A percentile compares a stretch with the other conserved stretches of the same genome.
Conservation (phyloP, 345 rosid species). For the Clausena lansium region DNA sequence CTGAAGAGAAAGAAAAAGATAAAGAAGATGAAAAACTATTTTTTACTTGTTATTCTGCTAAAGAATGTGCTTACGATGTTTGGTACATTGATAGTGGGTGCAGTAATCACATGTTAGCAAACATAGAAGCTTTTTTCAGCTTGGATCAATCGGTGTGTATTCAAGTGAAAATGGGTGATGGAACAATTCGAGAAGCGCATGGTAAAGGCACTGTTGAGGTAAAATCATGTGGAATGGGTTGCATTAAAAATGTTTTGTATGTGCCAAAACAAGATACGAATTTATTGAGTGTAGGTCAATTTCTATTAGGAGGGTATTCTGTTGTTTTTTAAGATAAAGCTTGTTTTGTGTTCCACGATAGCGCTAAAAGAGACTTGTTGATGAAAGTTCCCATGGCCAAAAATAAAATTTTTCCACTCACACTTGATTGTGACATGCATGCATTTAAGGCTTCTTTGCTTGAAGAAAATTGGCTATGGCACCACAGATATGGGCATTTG, state of each 20-base stretch:
- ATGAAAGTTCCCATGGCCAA: background rate
- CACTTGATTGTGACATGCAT: no score
- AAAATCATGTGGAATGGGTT: background rate
- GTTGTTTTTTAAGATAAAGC: background rate
- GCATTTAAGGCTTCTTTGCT: no score
- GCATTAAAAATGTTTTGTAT: background rate
- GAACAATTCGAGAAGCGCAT: background rate
- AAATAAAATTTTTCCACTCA: background rate
- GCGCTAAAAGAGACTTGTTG: background rate
- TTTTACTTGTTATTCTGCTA: background rate
- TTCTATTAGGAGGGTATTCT: background rate
- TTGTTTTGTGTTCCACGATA: background rate
- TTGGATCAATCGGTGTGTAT: background rate
- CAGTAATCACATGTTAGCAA: background rate
- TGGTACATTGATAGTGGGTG: background rate
- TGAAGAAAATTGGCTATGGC: no score
- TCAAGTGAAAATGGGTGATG: background rate
- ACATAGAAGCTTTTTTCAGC: background rate
- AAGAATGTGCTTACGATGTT: background rate
- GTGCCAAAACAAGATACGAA: background rate
- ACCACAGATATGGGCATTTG: no score
- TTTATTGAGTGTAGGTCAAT: background rate
- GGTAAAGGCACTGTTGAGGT: background rate
- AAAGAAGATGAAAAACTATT: background rate
- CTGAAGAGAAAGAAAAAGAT: background rate